These are phyloP conservation scores for Hypomyces rosellus DNA, from an alignment of 2,329 filamentous ascomycete genomes.

Conservation along the genomic window DNA sequence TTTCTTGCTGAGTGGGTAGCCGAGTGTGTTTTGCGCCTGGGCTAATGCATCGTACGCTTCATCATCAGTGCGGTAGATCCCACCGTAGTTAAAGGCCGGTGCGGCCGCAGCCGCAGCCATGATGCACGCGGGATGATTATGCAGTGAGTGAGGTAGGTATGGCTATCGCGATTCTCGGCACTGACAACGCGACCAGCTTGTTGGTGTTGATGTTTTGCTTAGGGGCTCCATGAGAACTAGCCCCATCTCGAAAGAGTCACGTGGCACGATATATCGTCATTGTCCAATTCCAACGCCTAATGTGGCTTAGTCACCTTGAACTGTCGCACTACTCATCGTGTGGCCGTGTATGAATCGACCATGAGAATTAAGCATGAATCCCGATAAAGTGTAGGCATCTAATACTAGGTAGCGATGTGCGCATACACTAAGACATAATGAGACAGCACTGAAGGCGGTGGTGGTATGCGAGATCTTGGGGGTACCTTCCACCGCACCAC, in stretches of 20 bases:
- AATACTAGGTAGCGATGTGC: neutral
- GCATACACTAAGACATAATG: neutral
- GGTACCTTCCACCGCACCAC: too few species aligned
- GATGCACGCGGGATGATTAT: neutral
- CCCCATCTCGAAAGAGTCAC: too few species aligned
- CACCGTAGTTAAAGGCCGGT: neutral
- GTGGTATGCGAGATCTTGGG: too few species aligned
- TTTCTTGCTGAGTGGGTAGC: neutral
- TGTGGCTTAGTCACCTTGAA: too few species aligned
- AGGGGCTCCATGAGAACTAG: neutral
- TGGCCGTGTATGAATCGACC: neutral
- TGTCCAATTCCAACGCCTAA: too few species aligned
- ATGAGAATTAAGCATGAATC: neutral
- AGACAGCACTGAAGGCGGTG: too few species aligned
- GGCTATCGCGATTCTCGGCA: neutral
- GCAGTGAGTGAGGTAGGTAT: neutral
- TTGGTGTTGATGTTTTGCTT: slow-evolving; percentile 2
- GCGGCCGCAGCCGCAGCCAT: neutral
- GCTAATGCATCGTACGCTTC: neutral
- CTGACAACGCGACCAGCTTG: neutral
- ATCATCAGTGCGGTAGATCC: slow-evolving; percentile 1
- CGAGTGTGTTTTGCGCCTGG: neutral
- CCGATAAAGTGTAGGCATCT: neutral
- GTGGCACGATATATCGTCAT: too few species aligned
- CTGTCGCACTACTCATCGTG: neutral